Base-by-base conservation (phyloP, 2,329 filamentous ascomycete species). In the Apiospora koreana region DNA sequence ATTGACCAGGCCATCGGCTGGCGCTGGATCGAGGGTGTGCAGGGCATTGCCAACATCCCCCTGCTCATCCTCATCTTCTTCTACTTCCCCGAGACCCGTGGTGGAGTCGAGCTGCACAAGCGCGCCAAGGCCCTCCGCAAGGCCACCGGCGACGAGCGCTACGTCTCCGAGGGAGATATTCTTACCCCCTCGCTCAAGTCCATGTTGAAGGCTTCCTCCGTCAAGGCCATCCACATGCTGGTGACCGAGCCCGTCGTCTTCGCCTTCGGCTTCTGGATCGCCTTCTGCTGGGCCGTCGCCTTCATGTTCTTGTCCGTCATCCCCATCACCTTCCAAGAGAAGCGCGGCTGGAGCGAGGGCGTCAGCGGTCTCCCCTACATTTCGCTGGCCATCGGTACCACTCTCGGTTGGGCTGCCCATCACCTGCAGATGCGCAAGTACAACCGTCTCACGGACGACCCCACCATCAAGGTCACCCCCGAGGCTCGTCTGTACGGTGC, bases 301-400 rank as follows among this genome's bases (percentile, higher is more conserved):
- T 87, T 87, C 81, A 81, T 87, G 68, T 87, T 87, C 82, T 79
- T 87, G 8, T 85, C 81, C 31, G 83, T 84, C 71, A 85, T 86
- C 71, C 82, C 83, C 18, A 85, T 86, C 76, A 85, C 83, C 46
- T 87, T 86, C 79, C 70, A 77, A 25, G 84, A 86, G 72, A 86
- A 87, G 80, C 83, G 82, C 46, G 85, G 85, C 72, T 87, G 86
- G 86, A 79, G 77, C 67, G 84, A 87, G 74, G 86, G 85, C 68
- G 78, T 86, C 41, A 74, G 79, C 3, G 85, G 86, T 5, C 81
- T 87, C 0, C 85, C 86, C 3, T 87, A 87, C 77, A 87, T 87
- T 73, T 81, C 83, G 0, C 82, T 87, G 42, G 83, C 80, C 70
- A 76, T 87, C 64, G 85, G 85, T 42, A 84, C 83, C 3, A 85